A percentile compares a stretch with the other conserved stretches of the same genome.
phyloP scores from a whole-genome alignment of 2,329 filamentous ascomycete species.

The Teratosphaeria gauchensis region DNA sequence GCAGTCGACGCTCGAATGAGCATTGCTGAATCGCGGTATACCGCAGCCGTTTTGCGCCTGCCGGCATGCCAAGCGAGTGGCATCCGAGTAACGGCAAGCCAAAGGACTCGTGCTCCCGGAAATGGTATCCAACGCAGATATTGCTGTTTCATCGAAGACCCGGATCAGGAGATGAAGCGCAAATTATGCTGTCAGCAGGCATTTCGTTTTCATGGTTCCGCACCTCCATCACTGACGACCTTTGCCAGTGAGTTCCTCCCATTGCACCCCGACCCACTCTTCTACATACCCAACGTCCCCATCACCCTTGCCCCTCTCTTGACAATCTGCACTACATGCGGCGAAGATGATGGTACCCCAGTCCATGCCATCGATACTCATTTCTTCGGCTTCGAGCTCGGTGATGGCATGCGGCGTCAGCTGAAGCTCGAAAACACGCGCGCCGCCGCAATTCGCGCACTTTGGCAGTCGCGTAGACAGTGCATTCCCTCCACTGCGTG shows the following conservation, averaged over 20 bases:
- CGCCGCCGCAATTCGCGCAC: slow-evolving; percentile 65
- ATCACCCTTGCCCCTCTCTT: slow-evolving; percentile 44
- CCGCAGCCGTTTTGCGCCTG: not conserved
- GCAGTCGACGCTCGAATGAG: not conserved
- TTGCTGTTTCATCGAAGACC: not conserved
- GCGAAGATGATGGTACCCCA: slow-evolving; percentile 90
- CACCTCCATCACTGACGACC: slow-evolving; percentile 1
- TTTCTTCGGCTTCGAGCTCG: slow-evolving; percentile 69
- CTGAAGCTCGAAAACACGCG: slow-evolving; percentile 82
- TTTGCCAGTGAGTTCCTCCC: slow-evolving; percentile 59
- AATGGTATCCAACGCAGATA: too few species aligned
- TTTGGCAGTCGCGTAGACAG: slow-evolving; percentile 51
- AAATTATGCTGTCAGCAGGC: not conserved
- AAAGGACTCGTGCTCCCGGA: not conserved
- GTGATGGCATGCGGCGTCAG: slow-evolving; percentile 83
- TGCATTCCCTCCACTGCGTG: slow-evolving; percentile 16
- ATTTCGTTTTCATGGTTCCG: not conserved
- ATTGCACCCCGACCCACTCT: slow-evolving; percentile 97
- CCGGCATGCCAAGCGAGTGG: not conserved
- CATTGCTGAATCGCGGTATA: not conserved
- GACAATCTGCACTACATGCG: slow-evolving; percentile 74
- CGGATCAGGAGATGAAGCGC: not conserved
- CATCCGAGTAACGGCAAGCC: not conserved
- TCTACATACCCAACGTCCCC: slow-evolving; percentile 71
- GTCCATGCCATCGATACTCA: slow-evolving; percentile 74